These are phyloP conservation scores for Thymus mandschuricus DNA, from an alignment of 257 asterid genomes.

Conservation along the genomic window DNA sequence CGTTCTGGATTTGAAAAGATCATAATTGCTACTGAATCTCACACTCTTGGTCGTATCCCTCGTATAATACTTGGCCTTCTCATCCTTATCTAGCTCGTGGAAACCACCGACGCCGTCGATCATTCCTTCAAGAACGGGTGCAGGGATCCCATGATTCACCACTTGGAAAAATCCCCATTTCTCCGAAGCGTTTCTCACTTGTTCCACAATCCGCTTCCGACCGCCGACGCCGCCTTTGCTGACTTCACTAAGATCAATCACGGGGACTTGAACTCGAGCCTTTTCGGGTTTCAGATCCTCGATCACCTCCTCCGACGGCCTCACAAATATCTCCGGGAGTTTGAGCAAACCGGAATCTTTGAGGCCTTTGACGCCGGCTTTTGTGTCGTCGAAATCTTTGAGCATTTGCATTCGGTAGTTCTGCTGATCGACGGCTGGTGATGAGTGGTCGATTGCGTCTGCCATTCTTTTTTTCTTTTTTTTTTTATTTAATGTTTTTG, in stretches of 20 bases:
- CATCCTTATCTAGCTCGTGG: slow-evolving; percentile 41
- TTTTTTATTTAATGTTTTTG: neutral
- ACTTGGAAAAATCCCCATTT: slow-evolving; percentile 62
- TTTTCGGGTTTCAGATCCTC: neutral
- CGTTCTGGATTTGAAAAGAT: slow-evolving; percentile 40
- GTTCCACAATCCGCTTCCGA: slow-evolving; percentile 30
- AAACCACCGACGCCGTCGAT: slow-evolving; percentile 35
- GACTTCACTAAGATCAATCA: slow-evolving; percentile 43
- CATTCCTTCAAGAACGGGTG: slow-evolving; percentile 37
- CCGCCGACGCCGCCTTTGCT: neutral
- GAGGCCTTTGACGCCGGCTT: slow-evolving; percentile 42
- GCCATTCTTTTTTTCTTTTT: neutral
- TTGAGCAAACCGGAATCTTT: slow-evolving; percentile 39
- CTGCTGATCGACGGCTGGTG: neutral
- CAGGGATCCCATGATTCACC: slow-evolving; percentile 49
- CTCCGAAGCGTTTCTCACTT: slow-evolving; percentile 42
- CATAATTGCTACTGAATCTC: slow-evolving; percentile 44
- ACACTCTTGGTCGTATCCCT: slow-evolving; percentile 40
- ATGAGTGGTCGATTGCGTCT: neutral
- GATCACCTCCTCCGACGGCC: slow-evolving; percentile 39
- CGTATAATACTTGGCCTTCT: slow-evolving; percentile 51
- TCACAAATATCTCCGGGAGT: slow-evolving; percentile 48
- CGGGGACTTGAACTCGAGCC: slow-evolving; percentile 33
- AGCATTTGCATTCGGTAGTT: slow-evolving; percentile 38
- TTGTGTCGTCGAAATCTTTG: slow-evolving; percentile 34